Evolutionary conservation across 2,329 filamentous ascomycete genomes (phyloP).

Genomic region (Fusarium napiforme): DNA sequence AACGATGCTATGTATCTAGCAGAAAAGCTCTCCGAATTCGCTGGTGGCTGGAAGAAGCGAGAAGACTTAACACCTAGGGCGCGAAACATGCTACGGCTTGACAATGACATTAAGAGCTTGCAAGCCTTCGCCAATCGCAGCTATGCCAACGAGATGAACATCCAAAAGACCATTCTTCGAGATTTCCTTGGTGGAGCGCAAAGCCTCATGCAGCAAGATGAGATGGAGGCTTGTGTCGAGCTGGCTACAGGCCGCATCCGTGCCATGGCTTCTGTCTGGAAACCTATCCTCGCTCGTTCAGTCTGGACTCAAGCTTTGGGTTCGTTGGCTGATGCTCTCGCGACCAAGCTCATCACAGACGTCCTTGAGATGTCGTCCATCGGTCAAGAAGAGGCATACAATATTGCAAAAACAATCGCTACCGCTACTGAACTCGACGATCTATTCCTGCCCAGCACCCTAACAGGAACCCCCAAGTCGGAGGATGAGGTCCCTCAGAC

Average conservation of each 20-base stretch:
- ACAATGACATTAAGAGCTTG: conserved; percentile 69
- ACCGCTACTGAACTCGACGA: conserved; percentile 68
- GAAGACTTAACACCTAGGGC: conserved; percentile 63
- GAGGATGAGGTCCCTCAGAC: conserved; percentile 63
- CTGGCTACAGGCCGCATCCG: conserved; percentile 64
- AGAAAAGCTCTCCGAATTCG: conserved; percentile 63
- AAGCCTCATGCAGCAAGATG: conserved; percentile 68
- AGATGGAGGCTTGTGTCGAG: conserved; percentile 63
- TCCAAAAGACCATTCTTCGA: conserved; percentile 69
- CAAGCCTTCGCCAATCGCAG: conserved; percentile 70
- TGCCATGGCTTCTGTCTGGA: conserved; percentile 66
- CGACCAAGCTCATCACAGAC: conserved; percentile 68
- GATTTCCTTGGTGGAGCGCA: conserved; percentile 71
- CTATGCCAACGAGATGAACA: conserved; percentile 69
- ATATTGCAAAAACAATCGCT: conserved; percentile 68
- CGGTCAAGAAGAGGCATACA: conserved; percentile 72
- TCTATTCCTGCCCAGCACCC: conserved; percentile 64
- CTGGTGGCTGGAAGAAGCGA: conserved; percentile 63
- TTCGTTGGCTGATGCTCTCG: conserved; percentile 67
- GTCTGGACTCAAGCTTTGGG: conserved; percentile 73
- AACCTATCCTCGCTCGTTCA: conserved; percentile 66
- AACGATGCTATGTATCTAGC: conserved; percentile 74
- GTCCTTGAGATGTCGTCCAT: conserved; percentile 71
- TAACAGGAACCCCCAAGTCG: conserved; percentile 39
- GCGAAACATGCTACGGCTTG: conserved; percentile 65